A percentile compares a stretch with the other conserved stretches of the same genome.
Conservation (phyloP, 352 stramenopile genomes). For the Globisporangium yorkense region DNA sequence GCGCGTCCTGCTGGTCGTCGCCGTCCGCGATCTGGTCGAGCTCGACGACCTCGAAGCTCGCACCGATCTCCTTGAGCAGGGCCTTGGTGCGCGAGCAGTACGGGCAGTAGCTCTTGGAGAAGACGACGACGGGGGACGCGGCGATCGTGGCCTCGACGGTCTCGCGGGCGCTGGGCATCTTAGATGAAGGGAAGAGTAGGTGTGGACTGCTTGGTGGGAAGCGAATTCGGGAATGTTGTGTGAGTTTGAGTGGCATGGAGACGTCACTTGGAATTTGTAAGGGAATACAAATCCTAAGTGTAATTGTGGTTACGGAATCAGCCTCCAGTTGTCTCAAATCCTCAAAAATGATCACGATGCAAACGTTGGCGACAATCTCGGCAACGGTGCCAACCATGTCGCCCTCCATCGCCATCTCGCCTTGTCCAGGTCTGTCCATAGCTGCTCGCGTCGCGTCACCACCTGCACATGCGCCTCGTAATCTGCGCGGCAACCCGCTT, state of each 20-base stretch:
- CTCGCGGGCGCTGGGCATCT: constrained; percentile 56
- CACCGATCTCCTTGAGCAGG: constrained; percentile 49
- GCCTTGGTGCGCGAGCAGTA: constrained; percentile 87
- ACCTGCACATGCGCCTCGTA: too few species aligned
- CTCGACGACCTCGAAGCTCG: constrained; percentile 53
- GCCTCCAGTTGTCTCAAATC: not conserved
- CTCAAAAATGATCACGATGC: not conserved
- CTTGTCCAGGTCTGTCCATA: too few species aligned
- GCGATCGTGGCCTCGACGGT: constrained; percentile 61
- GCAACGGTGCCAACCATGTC: not conserved
- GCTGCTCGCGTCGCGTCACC: too few species aligned
- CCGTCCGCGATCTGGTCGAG: constrained; percentile 47
- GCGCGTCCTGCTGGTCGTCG: constrained; percentile 49
- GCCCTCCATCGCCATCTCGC: not conserved
- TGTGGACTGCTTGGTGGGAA: not conserved
- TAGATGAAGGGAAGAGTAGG: constrained; percentile 8
- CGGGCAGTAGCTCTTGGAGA: constrained; percentile 94
- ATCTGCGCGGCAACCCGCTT: too few species aligned
- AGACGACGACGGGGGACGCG: constrained; percentile 62
- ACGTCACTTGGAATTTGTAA: not conserved
- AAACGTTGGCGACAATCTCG: not conserved
- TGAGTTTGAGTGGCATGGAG: too few species aligned
- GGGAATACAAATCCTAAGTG: not conserved
- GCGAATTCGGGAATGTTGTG: constrained; percentile 4
- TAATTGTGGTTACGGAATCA: not conserved